Evolutionary conservation across 2,329 filamentous ascomycete species (phyloP), one percentile per base, ranked within the genome.

Genomic region (Cryoendolithus antarcticus): DNA sequence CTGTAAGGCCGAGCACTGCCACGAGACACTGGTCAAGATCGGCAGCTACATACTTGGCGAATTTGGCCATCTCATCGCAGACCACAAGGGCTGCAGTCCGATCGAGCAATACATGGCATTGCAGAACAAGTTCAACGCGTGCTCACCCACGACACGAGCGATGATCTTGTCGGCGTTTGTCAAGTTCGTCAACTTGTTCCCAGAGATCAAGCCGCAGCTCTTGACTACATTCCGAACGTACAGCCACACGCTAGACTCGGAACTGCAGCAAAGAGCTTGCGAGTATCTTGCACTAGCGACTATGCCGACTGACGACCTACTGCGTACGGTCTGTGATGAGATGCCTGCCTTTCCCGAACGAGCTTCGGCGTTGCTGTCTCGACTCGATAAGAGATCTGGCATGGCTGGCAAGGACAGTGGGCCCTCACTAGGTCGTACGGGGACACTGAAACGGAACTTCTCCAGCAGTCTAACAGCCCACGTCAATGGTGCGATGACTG

Each of bases 331-430:
- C 4, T 94, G 88, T 60, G 91, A 98, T 52, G 91, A 98, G 60
- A 98, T 98, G 93, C 91, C 91, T 2, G 88, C 91, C 0, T 98
- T 96, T 64, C 93, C 91, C 0, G 88, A 98, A 60, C 73, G 93
- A 44, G 80, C 93, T 42, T 96, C 91, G 4, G 89, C 91, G 1
- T 69, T 98, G 21, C 69, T 98, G 8, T 95, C 89, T 30, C 75
- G 91, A 42, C 71, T 98, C 35, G 89, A 98, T 62, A 86, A 94
- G 62, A 96, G 93, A 65, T 86, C 93, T 54, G 84, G 82, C 44
- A 45, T 49, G 8, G 91, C 86, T 9, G 93, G 85, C 57, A 95
- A 94, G 64, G 86, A 93, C 57, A 89, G 46, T n/a, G 10, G 49
- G 28, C 44, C 51, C 27, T 35, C 32, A 9, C 74, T 95, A 62